These are phyloP conservation scores for Polychaeton citri DNA, from an alignment of 2,329 filamentous ascomycete species.

Conservation along the genomic window DNA sequence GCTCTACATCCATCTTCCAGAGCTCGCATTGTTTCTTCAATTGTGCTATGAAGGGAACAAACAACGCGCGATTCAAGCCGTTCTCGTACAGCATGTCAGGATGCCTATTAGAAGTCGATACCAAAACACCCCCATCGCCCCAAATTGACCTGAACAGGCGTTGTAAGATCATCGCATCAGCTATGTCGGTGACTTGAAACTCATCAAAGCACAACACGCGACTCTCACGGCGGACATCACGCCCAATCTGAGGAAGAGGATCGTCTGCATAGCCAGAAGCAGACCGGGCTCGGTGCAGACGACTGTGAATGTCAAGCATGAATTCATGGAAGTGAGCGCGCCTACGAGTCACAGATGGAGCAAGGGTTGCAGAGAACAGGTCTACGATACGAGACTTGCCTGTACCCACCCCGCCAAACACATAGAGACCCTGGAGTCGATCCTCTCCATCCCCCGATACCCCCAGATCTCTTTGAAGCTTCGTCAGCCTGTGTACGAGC, in stretches of 20 bases:
- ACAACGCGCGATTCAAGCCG: constrained; percentile 26
- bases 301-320: constrained; percentile 60
- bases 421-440: too few relatives aligned
- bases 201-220: constrained; percentile 68
- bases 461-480: too few relatives aligned
- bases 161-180: constrained; percentile 61
- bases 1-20: too few relatives aligned
- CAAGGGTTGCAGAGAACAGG: too few relatives aligned
- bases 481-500: too few relatives aligned
- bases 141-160: constrained; percentile 64
- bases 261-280: constrained; percentile 43
- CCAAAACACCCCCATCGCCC: constrained; percentile 60
- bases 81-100: constrained; percentile 44
- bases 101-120: constrained; percentile 68
- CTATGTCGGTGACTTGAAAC: constrained; percentile 68
- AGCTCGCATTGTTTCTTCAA: too few relatives aligned
- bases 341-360: too few relatives aligned
- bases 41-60: constrained; percentile 58
- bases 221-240: constrained; percentile 55
- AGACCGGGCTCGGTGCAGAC: constrained; percentile 16
- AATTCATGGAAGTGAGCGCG: constrained; percentile 77
- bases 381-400: too few relatives aligned
- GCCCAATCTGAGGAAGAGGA: constrained; percentile 51
- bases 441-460: too few relatives aligned
- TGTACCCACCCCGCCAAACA: too few relatives aligned